Percentiles rank a stretch among this genome's conserved stretches.
These are phyloP conservation scores for Zangia roseola DNA, from an alignment of 768 basidiomycete species.

Conservation along the genomic window DNA sequence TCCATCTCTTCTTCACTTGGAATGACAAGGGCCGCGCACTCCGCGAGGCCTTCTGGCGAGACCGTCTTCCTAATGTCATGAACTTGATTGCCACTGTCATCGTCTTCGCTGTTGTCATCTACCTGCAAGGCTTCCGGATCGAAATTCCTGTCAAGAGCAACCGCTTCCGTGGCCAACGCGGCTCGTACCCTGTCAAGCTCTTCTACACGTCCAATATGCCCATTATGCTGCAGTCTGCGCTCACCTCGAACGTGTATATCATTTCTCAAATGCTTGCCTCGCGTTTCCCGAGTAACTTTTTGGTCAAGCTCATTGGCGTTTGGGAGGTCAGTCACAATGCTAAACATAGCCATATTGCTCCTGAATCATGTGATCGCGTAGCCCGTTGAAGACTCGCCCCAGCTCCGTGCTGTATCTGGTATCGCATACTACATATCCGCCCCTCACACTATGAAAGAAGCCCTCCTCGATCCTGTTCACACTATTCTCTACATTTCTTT, in stretches of 20 bases:
- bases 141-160: slow-evolving; percentile 98
- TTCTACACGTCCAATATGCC: slow-evolving; percentile 99
- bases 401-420: slow-evolving; percentile 86
- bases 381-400: slow-evolving; percentile 93
- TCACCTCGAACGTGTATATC: slow-evolving; percentile 94
- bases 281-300: slow-evolving; percentile 88
- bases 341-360: not conserved
- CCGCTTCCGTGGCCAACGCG: slow-evolving; percentile 94
- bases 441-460: slow-evolving; percentile 88
- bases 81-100: slow-evolving; percentile 89
- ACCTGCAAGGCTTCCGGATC: slow-evolving; percentile 97
- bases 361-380: slow-evolving; percentile 31
- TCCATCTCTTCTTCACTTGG: slow-evolving; percentile 98
- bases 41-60: slow-evolving; percentile 97
- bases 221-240: slow-evolving; percentile 95
- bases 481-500: slow-evolving; percentile 88
- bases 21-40: slow-evolving; percentile 97
- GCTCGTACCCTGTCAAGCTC: slow-evolving; percentile 94
- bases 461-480: slow-evolving; percentile 91
- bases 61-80: slow-evolving; percentile 96
- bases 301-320: slow-evolving; percentile 89
- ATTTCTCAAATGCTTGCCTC: slow-evolving; percentile 92
- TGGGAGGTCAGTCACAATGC: slow-evolving; percentile 77
- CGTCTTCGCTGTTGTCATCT: slow-evolving; percentile 95
- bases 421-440: slow-evolving; percentile 98